Evolutionary conservation across 208 protist genomes (phyloP).

Genomic region (Acanthamoeba sp.): DNA sequence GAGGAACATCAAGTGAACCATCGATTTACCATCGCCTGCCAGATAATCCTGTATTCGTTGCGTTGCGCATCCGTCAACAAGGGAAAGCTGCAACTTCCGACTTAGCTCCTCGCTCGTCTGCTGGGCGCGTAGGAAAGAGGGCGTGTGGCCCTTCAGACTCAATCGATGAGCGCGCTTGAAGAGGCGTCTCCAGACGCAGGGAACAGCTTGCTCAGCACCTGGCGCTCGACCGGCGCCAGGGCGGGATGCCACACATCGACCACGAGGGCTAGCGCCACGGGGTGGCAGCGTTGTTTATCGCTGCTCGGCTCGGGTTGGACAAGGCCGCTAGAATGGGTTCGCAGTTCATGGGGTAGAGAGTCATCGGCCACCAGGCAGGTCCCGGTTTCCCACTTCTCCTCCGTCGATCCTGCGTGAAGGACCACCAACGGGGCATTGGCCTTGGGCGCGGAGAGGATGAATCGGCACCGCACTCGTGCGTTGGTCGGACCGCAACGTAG

Average conservation of each 20-base stretch:
- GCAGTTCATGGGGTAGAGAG: background rate
- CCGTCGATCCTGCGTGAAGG: background rate
- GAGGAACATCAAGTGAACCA: conserved; percentile 71
- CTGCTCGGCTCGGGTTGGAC: background rate
- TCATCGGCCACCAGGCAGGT: conserved; percentile 25
- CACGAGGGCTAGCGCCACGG: conserved; percentile 4
- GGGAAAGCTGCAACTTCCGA: no score
- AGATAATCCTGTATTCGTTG: no score
- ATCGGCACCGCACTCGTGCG: conserved; percentile 27
- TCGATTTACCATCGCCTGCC: no score
- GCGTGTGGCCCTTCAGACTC: no score
- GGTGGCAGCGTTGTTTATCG: background rate
- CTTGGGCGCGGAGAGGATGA: background rate
- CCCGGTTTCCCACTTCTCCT: background rate
- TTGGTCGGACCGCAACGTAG: conserved; percentile 2
- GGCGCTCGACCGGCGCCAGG: conserved; percentile 6
- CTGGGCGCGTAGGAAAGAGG: no score
- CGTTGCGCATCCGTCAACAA: no score
- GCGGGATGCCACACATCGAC: conserved; percentile 22
- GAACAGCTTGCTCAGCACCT: background rate
- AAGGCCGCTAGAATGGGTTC: background rate
- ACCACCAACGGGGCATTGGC: background rate
- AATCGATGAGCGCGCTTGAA: background rate
- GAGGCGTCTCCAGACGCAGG: background rate
- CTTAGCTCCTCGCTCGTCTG: no score